A percentile compares a stretch with the other conserved stretches of the same genome.
These are phyloP conservation scores for Ustilago trichophora DNA, from an alignment of 1,284 basidiomycete species.

Conservation along the genomic window DNA sequence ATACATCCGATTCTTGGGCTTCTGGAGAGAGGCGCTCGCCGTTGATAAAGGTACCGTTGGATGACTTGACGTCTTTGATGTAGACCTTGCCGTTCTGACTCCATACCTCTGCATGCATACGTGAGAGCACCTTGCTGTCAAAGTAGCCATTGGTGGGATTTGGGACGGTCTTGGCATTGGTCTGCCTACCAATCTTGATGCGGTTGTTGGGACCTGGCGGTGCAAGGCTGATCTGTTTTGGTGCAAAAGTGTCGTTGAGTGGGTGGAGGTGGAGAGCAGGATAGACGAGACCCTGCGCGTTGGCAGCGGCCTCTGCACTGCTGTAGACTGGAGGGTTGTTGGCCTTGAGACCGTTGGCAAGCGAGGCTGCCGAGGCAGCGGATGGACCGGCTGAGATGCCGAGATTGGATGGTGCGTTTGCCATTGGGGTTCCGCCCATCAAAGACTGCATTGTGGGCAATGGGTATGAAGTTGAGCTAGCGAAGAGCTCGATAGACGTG, in stretches of 20 bases:
- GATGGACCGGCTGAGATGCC: slow-evolving; percentile 35
- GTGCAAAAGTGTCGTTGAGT: slow-evolving; percentile 92
- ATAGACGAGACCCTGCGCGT: slow-evolving; percentile 53
- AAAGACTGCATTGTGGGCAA: slow-evolving; percentile 37
- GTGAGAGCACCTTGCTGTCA: slow-evolving; percentile 92
- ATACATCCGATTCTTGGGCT: slow-evolving; percentile 89
- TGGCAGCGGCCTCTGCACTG: slow-evolving; percentile 38
- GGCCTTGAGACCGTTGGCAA: slow-evolving; percentile 25
- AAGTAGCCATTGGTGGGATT: slow-evolving; percentile 96
- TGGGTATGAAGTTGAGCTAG: neutral
- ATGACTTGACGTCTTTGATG: slow-evolving; percentile 98
- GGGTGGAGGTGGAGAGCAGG: slow-evolving; percentile 76
- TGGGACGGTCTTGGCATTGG: slow-evolving; percentile 93
- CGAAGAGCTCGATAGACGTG: too few species aligned
- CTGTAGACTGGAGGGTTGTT: slow-evolving; percentile 10
- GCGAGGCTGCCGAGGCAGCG: neutral
- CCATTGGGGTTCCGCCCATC: slow-evolving; percentile 48
- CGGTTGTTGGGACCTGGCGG: slow-evolving; percentile 68
- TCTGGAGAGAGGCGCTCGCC: slow-evolving; percentile 89
- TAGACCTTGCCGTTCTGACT: slow-evolving; percentile 82
- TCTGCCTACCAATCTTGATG: slow-evolving; percentile 98
- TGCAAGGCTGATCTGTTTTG: slow-evolving; percentile 90
- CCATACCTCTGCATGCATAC: slow-evolving; percentile 98
- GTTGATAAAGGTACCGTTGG: slow-evolving; percentile 98
- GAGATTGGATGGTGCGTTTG: slow-evolving; percentile 48